Conservation (phyloP, 805 yeast species). For the Suhomyces faveliae region DNA sequence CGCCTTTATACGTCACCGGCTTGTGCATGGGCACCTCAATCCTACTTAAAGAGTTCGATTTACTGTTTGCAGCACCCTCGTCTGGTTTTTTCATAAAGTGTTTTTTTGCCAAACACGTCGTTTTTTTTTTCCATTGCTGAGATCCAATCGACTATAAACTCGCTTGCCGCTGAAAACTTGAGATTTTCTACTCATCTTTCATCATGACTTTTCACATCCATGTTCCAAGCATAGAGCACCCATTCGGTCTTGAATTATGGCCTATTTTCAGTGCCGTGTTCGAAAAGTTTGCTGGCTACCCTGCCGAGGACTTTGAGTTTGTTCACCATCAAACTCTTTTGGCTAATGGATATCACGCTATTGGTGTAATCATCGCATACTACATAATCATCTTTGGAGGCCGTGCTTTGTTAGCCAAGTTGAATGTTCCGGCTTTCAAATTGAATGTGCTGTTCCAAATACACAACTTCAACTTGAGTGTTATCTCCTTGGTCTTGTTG, state of each 20-base stretch:
- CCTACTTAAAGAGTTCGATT: not conserved
- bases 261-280: constrained; percentile 57
- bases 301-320: constrained; percentile 68
- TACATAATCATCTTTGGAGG: constrained; percentile 62
- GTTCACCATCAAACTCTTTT: constrained; percentile 63
- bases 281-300: constrained; percentile 47
- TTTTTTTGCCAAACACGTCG: not conserved
- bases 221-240: constrained; percentile 41
- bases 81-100: not conserved
- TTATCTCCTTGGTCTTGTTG: constrained; percentile 63
- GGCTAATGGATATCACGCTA: constrained; percentile 58
- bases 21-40: no score
- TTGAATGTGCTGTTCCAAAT: constrained; percentile 76
- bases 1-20: no score
- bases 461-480: constrained; percentile 77
- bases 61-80: not conserved
- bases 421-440: constrained; percentile 63
- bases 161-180: not conserved
- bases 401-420: constrained; percentile 53
- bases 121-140: not conserved
- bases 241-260: constrained; percentile 65
- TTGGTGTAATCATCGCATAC: constrained; percentile 41
- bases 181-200: not conserved
- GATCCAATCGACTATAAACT: not conserved
- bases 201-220: constrained; percentile 8